Evolutionary conservation across 2,329 filamentous ascomycete species (phyloP), one percentile per base, ranked within the genome.

Genomic region (Thyridium curvatum): DNA sequence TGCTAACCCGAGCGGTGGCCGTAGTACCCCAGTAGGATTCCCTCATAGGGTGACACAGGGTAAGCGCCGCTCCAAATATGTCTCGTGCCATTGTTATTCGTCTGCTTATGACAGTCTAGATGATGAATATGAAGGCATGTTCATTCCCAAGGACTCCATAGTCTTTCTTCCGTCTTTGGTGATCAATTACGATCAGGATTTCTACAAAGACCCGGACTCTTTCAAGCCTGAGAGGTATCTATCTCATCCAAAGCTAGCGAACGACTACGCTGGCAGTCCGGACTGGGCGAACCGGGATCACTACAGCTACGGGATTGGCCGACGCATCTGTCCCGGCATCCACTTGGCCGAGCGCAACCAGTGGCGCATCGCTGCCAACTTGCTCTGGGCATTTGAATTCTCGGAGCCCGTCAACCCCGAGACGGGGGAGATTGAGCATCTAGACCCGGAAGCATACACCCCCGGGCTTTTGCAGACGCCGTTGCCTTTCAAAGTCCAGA

Each of bases 291-390:
- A 38, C 14, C 41, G 41, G 13, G 41, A 43, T 29, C 41, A 43
- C 29, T 61, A 17, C 58, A 32, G 32, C 12, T 43, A 64, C 43
- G 61, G 62, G 9, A 64, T 59, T 52, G 64, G 64, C 7, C 52
- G 62, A 8, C 49, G 63, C 8, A 56, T 60, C 10, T 67, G 63
- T 39, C 55, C 54, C 32, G 64, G 64, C 4, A 58, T 63, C 38
- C 56, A 54, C 18, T 48, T 71, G 17, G 68, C 68, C 2, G 67
- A 72, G 45, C 61, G 69, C 42, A 64, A 66, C 15, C 64, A 66
- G 2, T 70, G 39, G 30, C 35, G 34, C 12, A 40, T 36, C 28
- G 35, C 36, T 26, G 34, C 41, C 14, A 37, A 41, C 18, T 16
- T 43, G 34, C 34, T 43, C 18, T 43, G 41, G 41, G 41, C 38